Conservation (phyloP, 805 yeast species). For the Blastobotrys attinorum region DNA sequence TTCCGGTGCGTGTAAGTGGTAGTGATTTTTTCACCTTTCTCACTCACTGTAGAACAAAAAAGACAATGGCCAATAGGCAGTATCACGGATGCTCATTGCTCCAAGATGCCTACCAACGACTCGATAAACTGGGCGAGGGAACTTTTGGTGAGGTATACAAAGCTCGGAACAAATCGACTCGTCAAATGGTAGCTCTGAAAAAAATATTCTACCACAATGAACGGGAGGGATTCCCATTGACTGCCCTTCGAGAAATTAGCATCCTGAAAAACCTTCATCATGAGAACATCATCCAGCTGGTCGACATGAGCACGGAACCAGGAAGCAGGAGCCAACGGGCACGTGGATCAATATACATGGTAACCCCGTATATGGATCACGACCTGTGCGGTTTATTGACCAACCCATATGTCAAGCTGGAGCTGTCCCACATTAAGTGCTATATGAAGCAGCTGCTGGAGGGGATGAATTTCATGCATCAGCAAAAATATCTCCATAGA, state of each 20-base stretch:
- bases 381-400: conserved; percentile 86
- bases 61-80: no score
- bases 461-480: conserved; percentile 80
- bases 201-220: conserved; percentile 71
- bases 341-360: conserved; percentile 60
- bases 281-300: conserved; percentile 62
- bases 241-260: conserved; percentile 87
- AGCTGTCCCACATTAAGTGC: conserved; percentile 69
- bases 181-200: conserved; percentile 74
- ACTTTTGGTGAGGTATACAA: conserved; percentile 84
- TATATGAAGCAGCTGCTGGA: conserved; percentile 67
- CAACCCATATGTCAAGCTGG: conserved; percentile 58
- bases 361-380: conserved; percentile 84
- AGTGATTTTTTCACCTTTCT: no score
- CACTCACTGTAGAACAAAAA: no score
- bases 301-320: conserved; percentile 46
- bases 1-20: no score
- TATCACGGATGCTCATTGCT: conserved; percentile 29
- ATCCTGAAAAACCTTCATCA: conserved; percentile 67
- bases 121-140: conserved; percentile 61
- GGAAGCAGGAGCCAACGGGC: conserved; percentile 22
- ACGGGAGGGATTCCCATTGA: conserved; percentile 78
- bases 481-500: conserved; percentile 57
- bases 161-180: conserved; percentile 49
- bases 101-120: conserved; percentile 25